Evolutionary conservation across 768 basidiomycete genomes (phyloP), one percentile per base, ranked within the genome.

Genomic region (Calocybe indica): DNA sequence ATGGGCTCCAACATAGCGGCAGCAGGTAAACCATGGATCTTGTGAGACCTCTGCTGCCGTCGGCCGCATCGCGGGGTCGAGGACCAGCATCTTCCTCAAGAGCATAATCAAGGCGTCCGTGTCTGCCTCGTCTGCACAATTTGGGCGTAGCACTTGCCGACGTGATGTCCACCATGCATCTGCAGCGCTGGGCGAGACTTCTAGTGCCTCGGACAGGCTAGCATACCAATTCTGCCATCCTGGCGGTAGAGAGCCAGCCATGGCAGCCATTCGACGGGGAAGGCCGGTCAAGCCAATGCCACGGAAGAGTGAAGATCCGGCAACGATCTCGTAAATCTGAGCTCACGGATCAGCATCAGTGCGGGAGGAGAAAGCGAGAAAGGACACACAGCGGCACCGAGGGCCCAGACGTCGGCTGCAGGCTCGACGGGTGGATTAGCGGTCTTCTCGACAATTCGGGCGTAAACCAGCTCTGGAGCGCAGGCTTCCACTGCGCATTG

Each of bases 181-280:
- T 39, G 46, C 46, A 40, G 28, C 30, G 14, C 46, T 33, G 8
- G 37, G 38, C 37, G 46, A 47, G 37, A 47, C 46, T 39, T 40
- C 37, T 33, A 37, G 46, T 39, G 46, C 2, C 28, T 47, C 31
- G 29, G 46, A 40, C 8, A 47, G 37, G 46, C 29, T 40, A 40
- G 46, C 46, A 40, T 47, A 47, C 46, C 46, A 47, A 31, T 40
- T 39, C 46, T 40, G 46, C 46, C 46, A 47, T 14, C 46, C 37
- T 39, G 37, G 37, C 4, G 46, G 46, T 39, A 47, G 22, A 22
- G 46, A 47, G 37, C 37, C 37, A 11, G 37, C 15, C 28, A 47
- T 38, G 37, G 13, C 37, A 29, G 37, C 46, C 29, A 47, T 47
- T 31, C 31, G 8, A 31, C 12, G 22, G 31, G 46, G 46, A 47